Conservation (phyloP, 164 flowering plant species). For the Cinnamomum micranthum region DNA sequence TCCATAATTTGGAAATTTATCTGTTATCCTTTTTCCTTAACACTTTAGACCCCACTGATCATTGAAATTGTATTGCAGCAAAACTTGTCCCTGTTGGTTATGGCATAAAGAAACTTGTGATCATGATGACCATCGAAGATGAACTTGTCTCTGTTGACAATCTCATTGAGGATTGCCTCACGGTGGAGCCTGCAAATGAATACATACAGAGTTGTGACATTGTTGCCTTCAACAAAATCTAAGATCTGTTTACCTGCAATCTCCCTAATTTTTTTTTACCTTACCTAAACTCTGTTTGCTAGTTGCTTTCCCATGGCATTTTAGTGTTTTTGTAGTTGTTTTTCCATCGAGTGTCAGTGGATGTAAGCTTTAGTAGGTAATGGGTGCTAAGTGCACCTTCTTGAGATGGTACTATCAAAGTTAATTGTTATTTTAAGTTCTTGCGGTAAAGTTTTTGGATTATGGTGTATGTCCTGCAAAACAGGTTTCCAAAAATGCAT, state of each 20-base stretch:
- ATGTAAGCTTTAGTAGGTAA: too few relatives aligned
- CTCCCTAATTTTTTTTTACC: background rate
- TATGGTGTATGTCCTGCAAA: too few relatives aligned
- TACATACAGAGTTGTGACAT: slow-evolving; percentile 91
- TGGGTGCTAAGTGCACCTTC: too few relatives aligned
- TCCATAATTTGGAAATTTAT: too few relatives aligned
- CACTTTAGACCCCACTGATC: background rate
- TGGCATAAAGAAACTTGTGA: slow-evolving; percentile 86
- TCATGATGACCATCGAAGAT: slow-evolving; percentile 89
- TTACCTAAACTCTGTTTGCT: background rate
- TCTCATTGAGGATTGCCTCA: slow-evolving; percentile 75
- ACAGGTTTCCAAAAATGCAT: too few relatives aligned
- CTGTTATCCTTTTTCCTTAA: too few relatives aligned
- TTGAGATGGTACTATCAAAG: too few relatives aligned
- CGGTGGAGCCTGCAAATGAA: slow-evolving; percentile 70
- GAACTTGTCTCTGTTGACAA: slow-evolving; percentile 89
- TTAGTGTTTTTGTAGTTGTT: background rate
- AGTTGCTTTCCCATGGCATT: background rate
- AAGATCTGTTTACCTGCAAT: background rate
- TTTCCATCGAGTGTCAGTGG: background rate
- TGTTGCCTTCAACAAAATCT: slow-evolving; percentile 96
- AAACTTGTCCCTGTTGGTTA: slow-evolving; percentile 88
- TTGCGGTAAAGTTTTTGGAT: too few relatives aligned
- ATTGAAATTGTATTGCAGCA: slow-evolving; percentile 38
- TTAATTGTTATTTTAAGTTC: too few relatives aligned